Percentiles rank a stretch among this genome's conserved stretches.
phyloP scores from a whole-genome alignment of 116 monocot genomes.

The Trichopus zeylanicus region DNA sequence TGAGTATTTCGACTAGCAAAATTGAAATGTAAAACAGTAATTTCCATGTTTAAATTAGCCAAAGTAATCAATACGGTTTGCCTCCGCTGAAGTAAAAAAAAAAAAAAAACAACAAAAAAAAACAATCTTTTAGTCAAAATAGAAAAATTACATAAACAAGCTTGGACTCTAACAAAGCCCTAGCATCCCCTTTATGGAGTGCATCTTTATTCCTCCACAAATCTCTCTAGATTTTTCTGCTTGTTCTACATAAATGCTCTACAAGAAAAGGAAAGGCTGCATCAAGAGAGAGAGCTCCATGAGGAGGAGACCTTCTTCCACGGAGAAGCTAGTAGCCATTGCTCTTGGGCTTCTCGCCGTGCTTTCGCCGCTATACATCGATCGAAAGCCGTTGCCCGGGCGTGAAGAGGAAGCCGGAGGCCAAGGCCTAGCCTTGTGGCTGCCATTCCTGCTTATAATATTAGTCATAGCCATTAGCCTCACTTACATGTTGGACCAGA shows the following conservation, averaged over 20 bases:
- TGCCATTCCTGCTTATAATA: constrained; percentile 26
- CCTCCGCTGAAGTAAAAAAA: no score
- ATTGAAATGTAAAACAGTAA: no score
- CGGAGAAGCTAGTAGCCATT: constrained; percentile 40
- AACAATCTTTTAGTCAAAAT: no score
- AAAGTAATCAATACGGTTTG: no score
- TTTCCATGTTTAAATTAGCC: no score
- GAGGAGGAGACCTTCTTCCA: constrained; percentile 18
- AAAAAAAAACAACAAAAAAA: no score
- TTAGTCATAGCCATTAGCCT: constrained; percentile 37
- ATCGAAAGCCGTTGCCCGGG: constrained; percentile 4
- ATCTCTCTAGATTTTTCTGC: no score
- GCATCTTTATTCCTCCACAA: no score
- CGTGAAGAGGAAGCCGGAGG: constrained; percentile 6
- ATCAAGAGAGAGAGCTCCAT: background rate
- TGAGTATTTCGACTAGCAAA: no score
- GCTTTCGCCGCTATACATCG: constrained; percentile 52
- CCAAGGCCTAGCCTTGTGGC: constrained; percentile 5
- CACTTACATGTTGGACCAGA: constrained; percentile 33
- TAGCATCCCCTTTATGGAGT: no score
- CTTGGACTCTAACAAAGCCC: no score
- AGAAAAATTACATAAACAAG: no score
- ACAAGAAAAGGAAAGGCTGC: background rate
- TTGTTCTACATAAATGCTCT: background rate
- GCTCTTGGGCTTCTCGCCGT: constrained; percentile 41